Base-by-base conservation (phyloP, 805 yeast genomes). In the Teunomyces gatunensis region DNA sequence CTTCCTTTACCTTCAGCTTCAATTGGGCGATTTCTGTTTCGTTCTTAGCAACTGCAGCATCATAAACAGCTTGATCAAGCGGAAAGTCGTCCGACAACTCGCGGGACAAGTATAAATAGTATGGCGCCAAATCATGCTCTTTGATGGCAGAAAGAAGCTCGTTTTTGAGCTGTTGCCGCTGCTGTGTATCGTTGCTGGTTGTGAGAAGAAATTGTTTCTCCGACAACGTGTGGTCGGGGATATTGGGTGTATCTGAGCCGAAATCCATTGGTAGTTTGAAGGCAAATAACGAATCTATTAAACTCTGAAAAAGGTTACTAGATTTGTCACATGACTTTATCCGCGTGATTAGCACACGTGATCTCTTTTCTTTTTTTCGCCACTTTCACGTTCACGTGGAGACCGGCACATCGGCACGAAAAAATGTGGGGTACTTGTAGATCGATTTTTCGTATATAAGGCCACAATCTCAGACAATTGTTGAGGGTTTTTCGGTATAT, bases 171-270 rank as follows among this genome's bases (percentile, higher is more conserved):
- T 80, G 66, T 12, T 65, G 64, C 12, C 75, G 77, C 56, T 77
- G 79, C 58, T 65, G 51, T 17, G 48, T 50, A 25, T 67, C 52
- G 52, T 58, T 55, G 60, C 51, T 52, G 25, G 73, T 65, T 30
- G 74, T 71, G 49, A 87, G 73, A 44, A 81, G 75, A 64, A 87
- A 92, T 33, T 91, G 87, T 47, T 80, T 74, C 61, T 89, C 91
- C n/a, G 96, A 84, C 33, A 91, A 79, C 56, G 75, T 77, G 69
- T 87, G 85, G 64, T 91, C 90, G 25, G 98, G 98, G 23, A 89
- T 79, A 57, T 79, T 77, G 35, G 79, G 74, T 29, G 78, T 69
- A 50, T 77, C 84, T 39, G 81, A 72, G 21, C 70, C 74, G 44
- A 64, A 63, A 23, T 65, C 73, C 50, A 53, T 32, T 32, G 15